Conservation (phyloP, 805 yeast species). For the Spathaspora hagerdaliae region DNA sequence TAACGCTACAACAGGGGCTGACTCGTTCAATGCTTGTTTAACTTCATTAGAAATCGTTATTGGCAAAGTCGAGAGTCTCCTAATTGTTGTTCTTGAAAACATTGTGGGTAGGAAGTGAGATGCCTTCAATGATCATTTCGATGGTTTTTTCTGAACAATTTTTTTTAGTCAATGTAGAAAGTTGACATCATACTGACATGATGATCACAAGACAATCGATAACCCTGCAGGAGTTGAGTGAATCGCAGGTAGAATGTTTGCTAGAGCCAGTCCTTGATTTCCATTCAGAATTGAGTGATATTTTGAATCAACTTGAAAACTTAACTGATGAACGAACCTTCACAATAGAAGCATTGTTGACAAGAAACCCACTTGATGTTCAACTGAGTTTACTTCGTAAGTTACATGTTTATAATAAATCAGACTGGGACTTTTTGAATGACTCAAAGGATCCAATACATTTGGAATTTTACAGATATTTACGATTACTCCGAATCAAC, state of each 20-base stretch:
- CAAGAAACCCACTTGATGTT: not conserved
- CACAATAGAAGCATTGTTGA: not conserved
- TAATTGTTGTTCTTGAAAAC: not conserved
- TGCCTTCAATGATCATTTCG: not conserved
- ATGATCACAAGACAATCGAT: not conserved
- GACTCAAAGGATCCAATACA: not conserved
- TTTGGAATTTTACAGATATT: not conserved
- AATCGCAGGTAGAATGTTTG: not conserved
- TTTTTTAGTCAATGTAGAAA: too few relatives aligned
- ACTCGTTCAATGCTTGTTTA: constrained; percentile 50
- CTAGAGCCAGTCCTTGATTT: too few relatives aligned
- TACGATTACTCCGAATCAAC: not conserved
- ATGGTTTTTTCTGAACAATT: too few relatives aligned
- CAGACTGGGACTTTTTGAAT: not conserved
- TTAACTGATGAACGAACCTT: not conserved
- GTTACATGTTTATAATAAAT: not conserved
- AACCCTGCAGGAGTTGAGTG: not conserved
- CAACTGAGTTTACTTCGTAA: not conserved
- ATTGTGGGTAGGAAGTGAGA: not conserved
- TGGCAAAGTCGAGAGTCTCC: constrained; percentile 7
- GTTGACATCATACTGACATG: not conserved
- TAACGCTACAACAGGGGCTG: constrained; percentile 69
- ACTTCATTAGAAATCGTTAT: constrained; percentile 48
- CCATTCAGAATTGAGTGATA: too few relatives aligned
- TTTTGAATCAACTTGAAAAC: not conserved